These are phyloP conservation scores for Dimargaris xerosporica DNA, from an alignment of 192 early-diverging fungal species.

Conservation along the genomic window DNA sequence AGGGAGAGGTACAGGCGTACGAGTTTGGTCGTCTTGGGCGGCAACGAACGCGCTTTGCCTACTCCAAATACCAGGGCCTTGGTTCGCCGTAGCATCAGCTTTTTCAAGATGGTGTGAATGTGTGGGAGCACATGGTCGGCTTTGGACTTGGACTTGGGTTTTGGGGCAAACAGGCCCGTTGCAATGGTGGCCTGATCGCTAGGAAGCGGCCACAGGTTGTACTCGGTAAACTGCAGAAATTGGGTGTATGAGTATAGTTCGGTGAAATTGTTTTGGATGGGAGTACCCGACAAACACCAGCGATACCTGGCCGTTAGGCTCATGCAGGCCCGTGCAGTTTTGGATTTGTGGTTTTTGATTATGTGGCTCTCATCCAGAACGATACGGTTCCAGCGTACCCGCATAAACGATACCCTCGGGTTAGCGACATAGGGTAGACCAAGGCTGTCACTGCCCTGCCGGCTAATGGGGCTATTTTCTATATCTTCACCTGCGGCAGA, in stretches of 20 bases:
- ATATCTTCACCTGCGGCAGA: conserved; percentile 12
- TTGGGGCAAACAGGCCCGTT: too few species aligned
- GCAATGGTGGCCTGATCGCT: too few species aligned
- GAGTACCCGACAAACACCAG: conserved; percentile 50
- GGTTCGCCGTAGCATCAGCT: conserved; percentile 12
- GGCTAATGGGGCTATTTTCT: neutral
- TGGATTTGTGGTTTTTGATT: conserved; percentile 38
- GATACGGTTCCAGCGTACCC: conserved; percentile 28
- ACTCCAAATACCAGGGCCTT: conserved; percentile 2
- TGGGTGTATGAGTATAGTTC: conserved; percentile 52
- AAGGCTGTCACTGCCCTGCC: too few species aligned
- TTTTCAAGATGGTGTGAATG: conserved; percentile 1
- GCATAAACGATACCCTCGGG: conserved; percentile 20
- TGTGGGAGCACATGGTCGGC: too few species aligned
- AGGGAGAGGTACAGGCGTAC: too few species aligned
- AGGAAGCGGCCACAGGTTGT: too few species aligned
- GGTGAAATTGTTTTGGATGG: conserved; percentile 50
- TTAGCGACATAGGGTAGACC: neutral
- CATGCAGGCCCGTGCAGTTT: conserved; percentile 26
- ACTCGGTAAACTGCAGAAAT: conserved; percentile 35
- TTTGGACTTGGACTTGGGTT: too few species aligned
- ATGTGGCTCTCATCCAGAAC: conserved; percentile 47
- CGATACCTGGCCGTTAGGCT: conserved; percentile 29
- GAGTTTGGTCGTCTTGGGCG: conserved; percentile 3
- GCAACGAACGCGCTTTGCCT: neutral